Base-by-base conservation (phyloP, 768 basidiomycete species). In the Mycena kentingensis region DNA sequence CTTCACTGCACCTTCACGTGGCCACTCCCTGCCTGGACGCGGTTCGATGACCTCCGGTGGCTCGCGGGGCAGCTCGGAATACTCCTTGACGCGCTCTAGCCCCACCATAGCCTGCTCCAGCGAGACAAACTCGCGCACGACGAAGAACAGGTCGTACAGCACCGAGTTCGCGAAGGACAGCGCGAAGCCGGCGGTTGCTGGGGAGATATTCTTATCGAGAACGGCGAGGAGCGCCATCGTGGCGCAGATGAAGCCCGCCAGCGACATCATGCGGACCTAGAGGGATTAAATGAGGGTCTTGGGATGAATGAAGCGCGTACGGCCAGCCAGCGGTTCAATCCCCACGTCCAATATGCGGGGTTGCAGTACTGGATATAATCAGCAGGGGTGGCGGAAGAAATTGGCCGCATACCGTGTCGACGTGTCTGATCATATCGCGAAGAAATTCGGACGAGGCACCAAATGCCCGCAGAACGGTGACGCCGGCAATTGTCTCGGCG, bases 101-200 rank as follows among this genome's bases (percentile, higher is more conserved):
- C 88, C 86, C 51, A 90, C 93, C 92, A 96, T 93, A 7, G 88
- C 87, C 69, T 96, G 93, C 64, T 96, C 93, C 15, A 95, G 74
- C 24, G 87, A 83, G 34, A 95, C 92, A 59, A 92, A 92, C 42
- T 89, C 79, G 44, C 89, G 80, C 49, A 82, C 85, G 71, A 87
- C 70, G 68, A 86, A 83, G 49, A 88, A 60, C 22, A 89, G 79
- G 63, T 93, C 90, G 43, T 71, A 73, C 2, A 84, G 85, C 49
- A 51, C 54, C 2, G 82, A 85, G 2, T 82, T 80, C 2, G 91
- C 87, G 62, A 96, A 97, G 0, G 91, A 82, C 11, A 97, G 74
- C 4, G 90, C 85, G 64, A 96, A 93, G 5, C 92, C 93, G 6
- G 91, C 91, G 54, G 87, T 70, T 0, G 94, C 80, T 3, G 94